phyloP scores from a whole-genome alignment of 345 rosid genomes.

The Salix exigua region DNA sequence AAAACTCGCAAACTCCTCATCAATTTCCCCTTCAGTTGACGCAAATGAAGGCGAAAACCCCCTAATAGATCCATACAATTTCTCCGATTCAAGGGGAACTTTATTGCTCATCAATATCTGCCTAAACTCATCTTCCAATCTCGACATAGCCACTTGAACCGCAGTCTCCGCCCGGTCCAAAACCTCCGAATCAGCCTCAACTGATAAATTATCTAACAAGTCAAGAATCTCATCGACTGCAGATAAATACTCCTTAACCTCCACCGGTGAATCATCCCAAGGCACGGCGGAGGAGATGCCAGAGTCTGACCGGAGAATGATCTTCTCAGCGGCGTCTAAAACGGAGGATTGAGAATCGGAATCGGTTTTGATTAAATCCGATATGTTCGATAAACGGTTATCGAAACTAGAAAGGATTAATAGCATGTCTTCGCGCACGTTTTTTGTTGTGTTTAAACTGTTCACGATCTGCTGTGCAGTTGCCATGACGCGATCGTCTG shows the following conservation, averaged over 20 bases:
- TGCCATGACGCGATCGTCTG: slow-evolving; percentile 93
- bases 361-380: slow-evolving; percentile 54
- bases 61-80: slow-evolving; percentile 78
- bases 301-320: slow-evolving; percentile 50
- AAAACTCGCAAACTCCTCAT: slow-evolving; percentile 69
- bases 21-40: slow-evolving; percentile 55
- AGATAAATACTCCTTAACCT: slow-evolving; percentile 55
- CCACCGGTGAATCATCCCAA: slow-evolving; percentile 72
- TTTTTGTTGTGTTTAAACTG: slow-evolving; percentile 83
- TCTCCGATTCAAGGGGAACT: slow-evolving; percentile 72
- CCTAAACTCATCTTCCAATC: slow-evolving; percentile 88
- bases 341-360: slow-evolving; percentile 25
- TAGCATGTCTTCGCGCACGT: slow-evolving; percentile 91
- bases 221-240: slow-evolving; percentile 78
- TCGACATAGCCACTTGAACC: slow-evolving; percentile 88
- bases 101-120: slow-evolving; percentile 67
- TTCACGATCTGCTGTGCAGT: slow-evolving; percentile 97
- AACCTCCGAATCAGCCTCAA: slow-evolving; percentile 42
- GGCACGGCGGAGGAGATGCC: slow-evolving; percentile 18
- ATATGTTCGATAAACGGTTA: slow-evolving; percentile 83
- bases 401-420: slow-evolving; percentile 91
- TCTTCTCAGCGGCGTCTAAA: slow-evolving; percentile 62
- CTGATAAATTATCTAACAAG: slow-evolving; percentile 45
- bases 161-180: slow-evolving; percentile 81
- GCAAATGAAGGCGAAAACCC: slow-evolving; percentile 62